Conservation (phyloP, 202 grass and related monocot species). For the Musa balbisiana region DNA sequence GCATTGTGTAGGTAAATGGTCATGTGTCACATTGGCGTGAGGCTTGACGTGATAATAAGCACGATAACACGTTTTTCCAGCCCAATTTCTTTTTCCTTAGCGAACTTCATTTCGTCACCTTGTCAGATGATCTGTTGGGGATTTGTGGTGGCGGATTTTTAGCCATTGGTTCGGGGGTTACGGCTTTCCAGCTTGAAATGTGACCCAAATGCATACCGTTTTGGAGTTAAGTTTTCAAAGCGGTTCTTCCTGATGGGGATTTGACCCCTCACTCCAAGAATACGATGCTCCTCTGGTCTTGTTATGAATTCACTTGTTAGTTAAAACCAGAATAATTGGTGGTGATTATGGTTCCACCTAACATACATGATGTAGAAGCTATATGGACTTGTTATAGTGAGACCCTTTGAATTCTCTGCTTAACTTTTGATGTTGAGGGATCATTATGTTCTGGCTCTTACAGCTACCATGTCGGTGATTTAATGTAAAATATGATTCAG, state of each 20-base stretch:
- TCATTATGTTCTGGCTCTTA: neutral
- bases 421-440: neutral
- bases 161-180: neutral
- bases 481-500: too few species aligned
- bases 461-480: neutral
- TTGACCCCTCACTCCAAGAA: too few species aligned
- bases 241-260: too few species aligned
- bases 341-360: neutral
- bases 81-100: neutral
- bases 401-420: neutral
- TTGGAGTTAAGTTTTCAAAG: too few species aligned
- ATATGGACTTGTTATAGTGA: neutral
- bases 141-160: neutral
- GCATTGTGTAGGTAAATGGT: too few species aligned
- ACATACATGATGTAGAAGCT: neutral
- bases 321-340: neutral
- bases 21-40: too few species aligned
- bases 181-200: neutral
- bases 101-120: too few species aligned
- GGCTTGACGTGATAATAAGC: too few species aligned
- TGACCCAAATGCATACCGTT: neutral
- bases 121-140: neutral
- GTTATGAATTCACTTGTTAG: too few species aligned
- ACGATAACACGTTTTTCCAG: too few species aligned
- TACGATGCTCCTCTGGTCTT: too few species aligned